Evolutionary conservation across 352 stramenopile genomes (phyloP).

Genomic region (Phytophthora pseudosyringae): DNA sequence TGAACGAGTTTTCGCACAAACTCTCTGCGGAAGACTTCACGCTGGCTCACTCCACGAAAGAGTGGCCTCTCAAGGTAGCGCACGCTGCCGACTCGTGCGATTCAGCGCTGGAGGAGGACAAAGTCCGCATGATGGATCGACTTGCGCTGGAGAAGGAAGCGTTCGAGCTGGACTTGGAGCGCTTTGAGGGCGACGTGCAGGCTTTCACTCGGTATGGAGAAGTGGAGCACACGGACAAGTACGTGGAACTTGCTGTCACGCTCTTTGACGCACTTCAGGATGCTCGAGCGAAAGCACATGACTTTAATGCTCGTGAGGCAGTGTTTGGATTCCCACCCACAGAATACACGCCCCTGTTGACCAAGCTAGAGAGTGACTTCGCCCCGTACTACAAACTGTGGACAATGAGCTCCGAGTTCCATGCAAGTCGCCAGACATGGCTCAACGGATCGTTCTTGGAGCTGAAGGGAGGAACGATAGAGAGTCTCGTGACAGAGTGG

Average conservation of each 20-base stretch:
- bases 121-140: slow-evolving; percentile 95
- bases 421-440: slow-evolving; percentile 92
- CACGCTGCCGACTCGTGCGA: slow-evolving; percentile 86
- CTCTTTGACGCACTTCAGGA: slow-evolving; percentile 92
- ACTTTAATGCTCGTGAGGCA: slow-evolving; percentile 94
- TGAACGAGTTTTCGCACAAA: slow-evolving; percentile 87
- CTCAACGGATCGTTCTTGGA: slow-evolving; percentile 93
- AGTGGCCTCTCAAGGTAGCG: slow-evolving; percentile 85
- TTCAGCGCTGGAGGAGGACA: slow-evolving; percentile 91
- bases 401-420: slow-evolving; percentile 96
- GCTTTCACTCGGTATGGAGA: slow-evolving; percentile 90
- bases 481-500: slow-evolving; percentile 91
- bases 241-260: slow-evolving; percentile 86
- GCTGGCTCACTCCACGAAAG: slow-evolving; percentile 90
- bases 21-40: slow-evolving; percentile 91
- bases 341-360: slow-evolving; percentile 87
- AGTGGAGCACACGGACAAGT: slow-evolving; percentile 89
- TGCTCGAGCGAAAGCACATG: slow-evolving; percentile 87
- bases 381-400: slow-evolving; percentile 94
- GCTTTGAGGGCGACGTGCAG: slow-evolving; percentile 90
- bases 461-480: slow-evolving; percentile 89
- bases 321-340: slow-evolving; percentile 94
- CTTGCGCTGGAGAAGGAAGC: slow-evolving; percentile 92
- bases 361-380: slow-evolving; percentile 88
- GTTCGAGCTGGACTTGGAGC: slow-evolving; percentile 86